These are phyloP conservation scores for Fusarium humuli DNA, from an alignment of 2,329 filamentous ascomycete species.

Conservation along the genomic window DNA sequence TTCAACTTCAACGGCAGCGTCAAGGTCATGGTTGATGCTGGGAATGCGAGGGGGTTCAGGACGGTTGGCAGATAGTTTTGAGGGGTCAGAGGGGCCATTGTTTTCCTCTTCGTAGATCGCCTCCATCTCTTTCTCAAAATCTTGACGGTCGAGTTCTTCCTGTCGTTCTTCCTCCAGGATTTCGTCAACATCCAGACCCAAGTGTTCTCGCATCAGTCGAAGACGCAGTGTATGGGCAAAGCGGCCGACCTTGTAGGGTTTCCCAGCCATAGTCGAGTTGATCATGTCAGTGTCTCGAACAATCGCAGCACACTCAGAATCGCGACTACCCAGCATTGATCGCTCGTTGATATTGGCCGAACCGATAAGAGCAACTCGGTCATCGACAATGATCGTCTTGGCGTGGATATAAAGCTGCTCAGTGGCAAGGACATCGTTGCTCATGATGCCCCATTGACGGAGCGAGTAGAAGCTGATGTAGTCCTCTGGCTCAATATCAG, in stretches of 20 bases:
- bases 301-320: constrained; percentile 91
- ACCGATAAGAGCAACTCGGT: constrained; percentile 91
- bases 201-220: constrained; percentile 94
- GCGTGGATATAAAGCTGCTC: constrained; percentile 99
- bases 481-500: constrained; percentile 90
- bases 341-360: constrained; percentile 99
- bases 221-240: constrained; percentile 94
- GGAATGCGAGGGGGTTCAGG: constrained; percentile 42
- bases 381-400: constrained; percentile 96
- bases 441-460: constrained; percentile 91
- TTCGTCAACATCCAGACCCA: constrained; percentile 94
- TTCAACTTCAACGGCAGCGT: constrained; percentile 54
- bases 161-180: constrained; percentile 83
- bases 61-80: constrained; percentile 52
- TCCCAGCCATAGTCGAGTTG: constrained; percentile 88
- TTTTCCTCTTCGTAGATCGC: constrained; percentile 68
- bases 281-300: constrained; percentile 95
- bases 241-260: constrained; percentile 88
- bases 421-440: constrained; percentile 85
- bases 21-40: constrained; percentile 79
- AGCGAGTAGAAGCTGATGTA: constrained; percentile 97
- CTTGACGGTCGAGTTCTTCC: constrained; percentile 71
- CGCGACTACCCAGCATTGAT: constrained; percentile 90
- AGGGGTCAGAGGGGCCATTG: constrained; percentile 38
- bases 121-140: constrained; percentile 70